Evolutionary conservation across 306 rosid genomes (phyloP), one percentile per base, ranked within the genome.

Genomic region (Albizia julibrissin): DNA sequence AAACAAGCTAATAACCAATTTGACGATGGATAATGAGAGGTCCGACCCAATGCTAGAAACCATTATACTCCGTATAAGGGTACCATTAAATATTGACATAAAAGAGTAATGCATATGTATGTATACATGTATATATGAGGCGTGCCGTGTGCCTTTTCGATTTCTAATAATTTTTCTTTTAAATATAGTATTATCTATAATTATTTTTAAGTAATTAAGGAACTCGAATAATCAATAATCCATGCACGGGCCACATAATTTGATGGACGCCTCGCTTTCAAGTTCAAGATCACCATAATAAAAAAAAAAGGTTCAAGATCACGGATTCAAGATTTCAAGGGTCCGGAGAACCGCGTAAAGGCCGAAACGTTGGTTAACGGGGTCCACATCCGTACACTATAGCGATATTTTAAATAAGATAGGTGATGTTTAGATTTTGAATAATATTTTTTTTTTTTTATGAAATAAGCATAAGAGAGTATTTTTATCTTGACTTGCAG

Each of bases 11-110:
- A n/a, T 24, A 73, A 58, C 13, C 65, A 80, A 58, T 14, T 13
- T n/a, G n/a, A n/a, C n/a, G n/a, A n/a, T n/a, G n/a, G 16, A 27
- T 80, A 66, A 83, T 54, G 83, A 77, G 85, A 77, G 83, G 85
- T 80, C 87, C 80, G 85, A 80, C 67, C 87, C 80, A 58, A 64
- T 46, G n/a, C 69, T 14, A 7, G 68, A 52, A 44, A 83, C 83
- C 77, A 42, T 42, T 42, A 1, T 42, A 2, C 2, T 42, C 10
- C 31, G 31, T 29, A 29, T 29, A 29, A 29, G 31, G 31, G 31
- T 29, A 46, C 50, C 18, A 2, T 13, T 12, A 46, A 12, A 46
- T 14, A 46, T 46, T 46, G 18, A 13, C 13, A 13, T 46, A 46
- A 46, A 46, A 13, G 50, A 43, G 3, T 43, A 43, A 43, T 43